Evolutionary conservation across 441 rosid genomes (phyloP).

Genomic region (Syzygium syzygioides): DNA sequence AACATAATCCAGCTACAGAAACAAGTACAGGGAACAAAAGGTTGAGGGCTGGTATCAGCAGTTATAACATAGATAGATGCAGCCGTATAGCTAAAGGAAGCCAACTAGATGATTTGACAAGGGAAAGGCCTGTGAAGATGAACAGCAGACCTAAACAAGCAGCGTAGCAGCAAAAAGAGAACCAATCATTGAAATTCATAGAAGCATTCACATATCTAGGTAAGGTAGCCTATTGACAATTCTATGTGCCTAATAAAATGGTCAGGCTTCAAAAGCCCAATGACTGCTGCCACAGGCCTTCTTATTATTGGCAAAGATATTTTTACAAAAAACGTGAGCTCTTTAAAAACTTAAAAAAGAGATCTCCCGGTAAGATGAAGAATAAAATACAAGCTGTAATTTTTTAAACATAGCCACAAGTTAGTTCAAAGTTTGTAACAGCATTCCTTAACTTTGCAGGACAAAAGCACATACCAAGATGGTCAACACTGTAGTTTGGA

Average conservation of each 20-base stretch:
- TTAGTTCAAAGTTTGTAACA: not conserved
- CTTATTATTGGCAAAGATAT: not conserved
- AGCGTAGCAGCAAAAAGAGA: not conserved
- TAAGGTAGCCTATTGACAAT: not conserved
- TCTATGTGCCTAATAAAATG: not conserved
- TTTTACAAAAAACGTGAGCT: not conserved
- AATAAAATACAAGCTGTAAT: not conserved
- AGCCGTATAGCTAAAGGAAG: not conserved
- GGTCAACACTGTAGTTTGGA: slow-evolving; percentile 66
- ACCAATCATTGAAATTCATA: not conserved
- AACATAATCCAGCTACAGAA: not conserved
- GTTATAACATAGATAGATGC: not conserved
- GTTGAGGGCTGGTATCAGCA: not conserved
- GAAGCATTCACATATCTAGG: not conserved
- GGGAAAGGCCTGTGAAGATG: not conserved
- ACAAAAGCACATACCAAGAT: slow-evolving; percentile 51
- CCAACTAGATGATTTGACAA: not conserved
- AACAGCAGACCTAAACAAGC: not conserved
- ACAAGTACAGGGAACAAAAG: not conserved
- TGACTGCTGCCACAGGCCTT: not conserved
- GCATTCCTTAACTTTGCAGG: not conserved
- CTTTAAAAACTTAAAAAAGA: not conserved
- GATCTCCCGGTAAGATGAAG: not conserved
- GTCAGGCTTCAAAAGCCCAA: not conserved
- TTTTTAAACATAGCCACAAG: not conserved